A percentile compares a stretch with the other conserved stretches of the same genome.
These are phyloP conservation scores for Isatis lusitanica DNA, from an alignment of 441 rosid genomes.

Conservation along the genomic window DNA sequence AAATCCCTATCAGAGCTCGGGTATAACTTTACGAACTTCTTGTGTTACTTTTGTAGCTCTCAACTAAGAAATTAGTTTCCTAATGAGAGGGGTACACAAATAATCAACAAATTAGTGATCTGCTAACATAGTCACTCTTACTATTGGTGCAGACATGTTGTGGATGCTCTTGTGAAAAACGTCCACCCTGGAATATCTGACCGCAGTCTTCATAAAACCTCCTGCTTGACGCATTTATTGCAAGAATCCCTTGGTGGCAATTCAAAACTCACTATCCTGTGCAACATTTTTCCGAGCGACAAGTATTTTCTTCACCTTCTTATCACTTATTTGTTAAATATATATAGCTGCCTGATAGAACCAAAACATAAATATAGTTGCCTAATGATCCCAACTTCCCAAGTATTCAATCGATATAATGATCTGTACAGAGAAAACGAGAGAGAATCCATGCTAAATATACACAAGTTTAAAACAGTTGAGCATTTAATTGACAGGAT, in stretches of 20 bases:
- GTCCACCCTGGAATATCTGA: slow-evolving; percentile 42
- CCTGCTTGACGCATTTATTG: slow-evolving; percentile 74
- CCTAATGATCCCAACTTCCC: slow-evolving; percentile 9
- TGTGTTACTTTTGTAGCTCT: slow-evolving; percentile 3
- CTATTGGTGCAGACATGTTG: slow-evolving; percentile 57
- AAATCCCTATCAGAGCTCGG: slow-evolving; percentile 90
- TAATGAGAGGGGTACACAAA: neutral
- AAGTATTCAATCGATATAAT: slow-evolving; percentile 1
- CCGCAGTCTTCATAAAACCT: slow-evolving; percentile 52
- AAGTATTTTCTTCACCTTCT: slow-evolving; percentile 46
- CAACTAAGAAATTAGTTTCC: neutral
- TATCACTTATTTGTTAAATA: slow-evolving; percentile 13
- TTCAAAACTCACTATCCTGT: slow-evolving; percentile 80
- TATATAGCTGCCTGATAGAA: slow-evolving; percentile 5
- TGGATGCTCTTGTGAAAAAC: slow-evolving; percentile 55
- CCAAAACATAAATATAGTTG: neutral
- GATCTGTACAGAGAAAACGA: neutral
- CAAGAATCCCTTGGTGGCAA: slow-evolving; percentile 94
- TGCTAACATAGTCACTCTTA: slow-evolving; percentile 21
- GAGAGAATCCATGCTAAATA: neutral
- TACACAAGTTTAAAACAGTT: neutral
- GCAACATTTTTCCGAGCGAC: slow-evolving; percentile 66
- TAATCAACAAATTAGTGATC: neutral
- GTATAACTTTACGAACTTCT: slow-evolving; percentile 39
- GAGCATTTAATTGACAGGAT: slow-evolving; percentile 4